Evolutionary conservation across 192 early-diverging fungal genomes (phyloP), one percentile per base, ranked within the genome.

Genomic region (Umbelopsis sp.): DNA sequence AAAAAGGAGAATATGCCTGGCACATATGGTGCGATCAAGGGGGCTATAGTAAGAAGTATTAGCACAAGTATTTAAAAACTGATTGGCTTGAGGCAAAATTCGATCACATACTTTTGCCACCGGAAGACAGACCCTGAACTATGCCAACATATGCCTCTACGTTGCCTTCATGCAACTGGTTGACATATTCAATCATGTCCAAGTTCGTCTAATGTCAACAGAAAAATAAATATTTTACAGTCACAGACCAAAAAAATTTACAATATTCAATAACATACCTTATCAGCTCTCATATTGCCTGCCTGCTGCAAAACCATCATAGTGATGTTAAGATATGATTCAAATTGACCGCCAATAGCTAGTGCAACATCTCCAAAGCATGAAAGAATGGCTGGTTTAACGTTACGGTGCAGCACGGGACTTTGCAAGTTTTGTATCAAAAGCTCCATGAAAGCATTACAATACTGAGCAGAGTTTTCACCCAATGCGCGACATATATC

Each of bases 71-170:
- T 18, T 13, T 3, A 30, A 74, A 50, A 68, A 73, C 13, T 68
- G 58, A 9, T 16, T 22, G 35, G 18, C 8, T 21, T 37, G 15
- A 33, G 9, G 27, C 46, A 72, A 44, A 33, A 27, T 30, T 25
- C 10, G 37, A 1, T 41, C 5, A 77, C 73, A 71, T 70, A 89
- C 91, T 84, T 73, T 92, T 90, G 46, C 88, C 85, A 27, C 87
- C 90, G 1, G 87, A 74, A 73, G 94, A 92, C 79, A 98, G 78
- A 3, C 96, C 98, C 72, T 98, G 96, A 0, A 90, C 86, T 64
- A 99, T 98, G 41, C 98, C 98, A 30, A 98, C 93, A 81, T 94
- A 97, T 11, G 95, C 95, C 76, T 98, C 97, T 33, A 97, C 81
- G 72, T 96, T 95, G 47, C 92, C 92, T 68, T 96, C 92, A 41